Conservation (phyloP, 164 flowering plant genomes). For the Paratinospora sagittata region DNA sequence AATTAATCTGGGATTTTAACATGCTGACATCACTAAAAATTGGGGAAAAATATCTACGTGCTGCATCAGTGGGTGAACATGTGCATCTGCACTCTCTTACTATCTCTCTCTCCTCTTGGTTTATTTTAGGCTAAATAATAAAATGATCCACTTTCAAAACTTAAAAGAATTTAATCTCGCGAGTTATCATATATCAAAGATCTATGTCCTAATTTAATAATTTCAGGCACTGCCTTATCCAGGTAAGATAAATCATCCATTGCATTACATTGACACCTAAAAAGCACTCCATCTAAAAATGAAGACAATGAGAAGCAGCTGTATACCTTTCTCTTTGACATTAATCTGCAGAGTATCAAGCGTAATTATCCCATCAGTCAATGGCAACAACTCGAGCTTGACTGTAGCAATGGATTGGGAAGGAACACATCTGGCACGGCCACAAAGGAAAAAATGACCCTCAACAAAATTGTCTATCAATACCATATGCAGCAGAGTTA, state of each 20-base stretch:
- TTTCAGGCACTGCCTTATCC: neutral
- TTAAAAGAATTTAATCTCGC: too few species aligned
- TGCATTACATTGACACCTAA: too few species aligned
- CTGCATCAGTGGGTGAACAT: too few species aligned
- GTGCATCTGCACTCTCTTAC: too few species aligned
- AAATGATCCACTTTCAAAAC: too few species aligned
- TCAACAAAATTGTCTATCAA: constrained; percentile 1
- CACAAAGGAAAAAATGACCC: constrained; percentile 11
- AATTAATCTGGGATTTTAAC: too few species aligned
- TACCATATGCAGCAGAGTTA: neutral
- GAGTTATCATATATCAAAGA: too few species aligned
- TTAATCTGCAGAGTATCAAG: constrained; percentile 53
- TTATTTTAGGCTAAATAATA: too few species aligned
- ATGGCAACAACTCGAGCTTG: constrained; percentile 89
- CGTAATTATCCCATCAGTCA: constrained; percentile 97
- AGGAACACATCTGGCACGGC: constrained; percentile 66
- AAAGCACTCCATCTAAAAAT: neutral
- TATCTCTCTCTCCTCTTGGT: too few species aligned
- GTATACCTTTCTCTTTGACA: constrained; percentile 53
- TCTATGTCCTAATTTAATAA: neutral
- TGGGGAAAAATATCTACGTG: too few species aligned
- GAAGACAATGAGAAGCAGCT: constrained; percentile 7
- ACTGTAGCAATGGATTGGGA: constrained; percentile 82
- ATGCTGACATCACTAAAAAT: too few species aligned
- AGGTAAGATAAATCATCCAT: too few species aligned